These are phyloP conservation scores for Effrenium voratum DNA, from an alignment of 73 alveolate species.

Conservation along the genomic window DNA sequence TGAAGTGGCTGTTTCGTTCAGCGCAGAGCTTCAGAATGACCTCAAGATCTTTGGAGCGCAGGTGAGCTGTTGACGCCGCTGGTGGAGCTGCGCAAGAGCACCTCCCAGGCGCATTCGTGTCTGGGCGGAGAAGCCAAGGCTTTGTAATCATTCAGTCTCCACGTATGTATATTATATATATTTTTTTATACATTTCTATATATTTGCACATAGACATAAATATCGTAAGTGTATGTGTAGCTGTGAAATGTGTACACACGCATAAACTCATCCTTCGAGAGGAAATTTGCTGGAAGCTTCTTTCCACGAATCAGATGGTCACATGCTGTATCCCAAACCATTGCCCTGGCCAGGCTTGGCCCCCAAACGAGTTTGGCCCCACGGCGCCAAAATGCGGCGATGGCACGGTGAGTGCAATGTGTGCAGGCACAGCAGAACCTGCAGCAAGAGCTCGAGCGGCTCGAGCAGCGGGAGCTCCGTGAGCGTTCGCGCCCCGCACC, in stretches of 20 bases:
- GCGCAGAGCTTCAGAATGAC: too few species aligned
- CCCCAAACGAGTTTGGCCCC: too few species aligned
- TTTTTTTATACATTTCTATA: neutral
- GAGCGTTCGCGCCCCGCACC: too few species aligned
- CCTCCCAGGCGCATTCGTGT: neutral
- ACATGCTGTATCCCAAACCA: neutral
- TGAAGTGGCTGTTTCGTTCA: too few species aligned
- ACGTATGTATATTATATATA: neutral
- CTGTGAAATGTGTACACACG: too few species aligned
- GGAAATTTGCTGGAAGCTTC: too few species aligned
- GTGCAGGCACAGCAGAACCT: slow-evolving; percentile 17
- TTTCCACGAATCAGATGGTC: neutral
- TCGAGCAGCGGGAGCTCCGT: slow-evolving; percentile 29
- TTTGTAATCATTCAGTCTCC: too few species aligned
- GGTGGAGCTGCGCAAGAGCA: slow-evolving; percentile 35
- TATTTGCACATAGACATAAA: too few species aligned
- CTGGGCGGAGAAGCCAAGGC: neutral
- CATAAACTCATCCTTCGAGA: too few species aligned
- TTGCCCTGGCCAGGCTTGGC: neutral
- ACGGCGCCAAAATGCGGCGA: too few species aligned
- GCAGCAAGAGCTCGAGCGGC: slow-evolving; percentile 26
- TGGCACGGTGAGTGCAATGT: too few species aligned
- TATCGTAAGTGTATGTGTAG: too few species aligned
- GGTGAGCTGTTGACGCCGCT: slow-evolving; percentile 57
- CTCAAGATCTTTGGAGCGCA: neutral